Base-by-base conservation (phyloP, 2,329 filamentous ascomycete genomes). In the Xylaria multiplex region DNA sequence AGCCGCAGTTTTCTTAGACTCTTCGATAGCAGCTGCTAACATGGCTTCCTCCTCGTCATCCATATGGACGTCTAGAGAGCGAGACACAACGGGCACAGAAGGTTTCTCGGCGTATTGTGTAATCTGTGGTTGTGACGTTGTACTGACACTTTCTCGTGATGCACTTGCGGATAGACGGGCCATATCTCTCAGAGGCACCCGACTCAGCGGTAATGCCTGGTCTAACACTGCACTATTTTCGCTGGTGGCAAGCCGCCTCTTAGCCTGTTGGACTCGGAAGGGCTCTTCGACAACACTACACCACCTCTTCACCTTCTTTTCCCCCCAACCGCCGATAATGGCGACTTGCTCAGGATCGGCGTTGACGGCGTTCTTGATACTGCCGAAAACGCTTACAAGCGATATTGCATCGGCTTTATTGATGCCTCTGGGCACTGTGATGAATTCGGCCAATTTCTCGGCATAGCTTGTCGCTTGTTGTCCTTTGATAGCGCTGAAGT, bases 371-470 rank as follows among this genome's bases (percentile, higher is more conserved):
- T 91, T 92, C 71, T 90, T 88, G 64, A 99, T 80, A 71, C 92
- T 97, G 27, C 96, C 96, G 81, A 98, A 99, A 57, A 93, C 93
- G 71, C 92, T 92, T 42, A 98, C 93, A 57, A 99, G 81, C 32
- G 92, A 91, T 9, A 97, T 89, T 0, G 96, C 93, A 79, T 99
- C 96, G 1, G 93, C 93, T 79, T 97, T 97, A 80, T 98, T 98
- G 76, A 99, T 89, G 69, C 90, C 92, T 64, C 94, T 84, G 2
- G 96, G 95, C 2, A 93, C 90, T 0, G 96, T 99, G 58, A 97
- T 90, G 75, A 99, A 97, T 71, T 97, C 95, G 8, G 96, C 90
- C 65, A 99, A 85, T 65, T 91, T 91, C 73, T 97, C 94, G 6
- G 91, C 88, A 75, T 97, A 98, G 59, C 88, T 90, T 22, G 90